Base-by-base conservation (phyloP, 108 stramenopile genomes). In the Parmales sp. region DNA sequence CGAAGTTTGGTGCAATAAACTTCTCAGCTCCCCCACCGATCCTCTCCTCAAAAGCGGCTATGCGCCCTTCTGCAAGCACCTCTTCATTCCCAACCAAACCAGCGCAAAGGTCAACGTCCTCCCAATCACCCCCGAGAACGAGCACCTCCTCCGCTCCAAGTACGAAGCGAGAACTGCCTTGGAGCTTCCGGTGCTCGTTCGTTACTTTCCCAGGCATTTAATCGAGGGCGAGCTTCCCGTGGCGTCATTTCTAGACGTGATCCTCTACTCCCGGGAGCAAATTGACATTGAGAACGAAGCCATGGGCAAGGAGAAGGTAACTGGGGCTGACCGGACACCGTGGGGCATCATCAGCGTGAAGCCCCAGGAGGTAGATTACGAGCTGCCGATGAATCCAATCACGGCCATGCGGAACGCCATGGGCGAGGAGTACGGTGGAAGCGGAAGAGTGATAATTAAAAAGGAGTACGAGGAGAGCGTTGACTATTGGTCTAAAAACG, bases 291-390 rank as follows among this genome's bases (percentile, higher is more conserved):
- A 86, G 71, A 87, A 88, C 65, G 85, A 71, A 64, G 82, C 85
- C 68, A 93, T 89, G 89, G 89, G 88, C 2, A 86, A 88, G 31
- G 68, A 46, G 2, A 50, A 29, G n/a, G 49, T 70, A 3, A 34
- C 26, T 5, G 16, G 31, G 31, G 13, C 29, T 4, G 28, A 34
- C 31, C 54, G 31, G 6, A 13, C 25, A 28, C 95, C 95, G 0
- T 98, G 97, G 97, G 95, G 95, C 1, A 95, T 98, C 65, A 92
- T 98, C 22, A 88, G 87, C 49, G 92, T 98, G 67, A 98, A 98
- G 74, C 90, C 95, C 38, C 98, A 98, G 72, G 86, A 91, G 54
- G 84, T 89, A 4, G 86, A 88, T 70, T 66, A 74, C 44, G 98
- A 98, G 74, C 78, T 97, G 5, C 98, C 98, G 44, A 96, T 96